A percentile compares a stretch with the other conserved stretches of the same genome.
These are phyloP conservation scores for Cardiospermum halicacabum DNA, from an alignment of 345 rosid species.

Conservation along the genomic window DNA sequence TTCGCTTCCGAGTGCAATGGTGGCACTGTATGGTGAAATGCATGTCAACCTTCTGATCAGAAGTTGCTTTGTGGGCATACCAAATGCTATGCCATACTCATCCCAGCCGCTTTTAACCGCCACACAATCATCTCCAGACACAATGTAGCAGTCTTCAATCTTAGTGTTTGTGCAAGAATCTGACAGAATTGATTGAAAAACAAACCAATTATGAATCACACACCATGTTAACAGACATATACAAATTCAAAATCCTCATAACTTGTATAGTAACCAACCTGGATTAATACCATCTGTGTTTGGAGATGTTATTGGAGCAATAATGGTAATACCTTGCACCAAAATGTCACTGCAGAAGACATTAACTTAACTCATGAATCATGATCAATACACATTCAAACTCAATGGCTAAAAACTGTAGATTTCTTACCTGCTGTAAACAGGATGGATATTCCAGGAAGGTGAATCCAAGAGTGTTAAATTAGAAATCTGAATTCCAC, in stretches of 20 bases:
- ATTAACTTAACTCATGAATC: too few relatives aligned
- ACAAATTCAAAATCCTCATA: background rate
- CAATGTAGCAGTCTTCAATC: constrained; percentile 83
- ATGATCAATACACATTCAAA: too few relatives aligned
- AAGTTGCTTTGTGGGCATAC: constrained; percentile 67
- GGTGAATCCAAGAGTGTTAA: constrained; percentile 83
- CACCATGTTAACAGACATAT: background rate
- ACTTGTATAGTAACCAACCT: constrained; percentile 32
- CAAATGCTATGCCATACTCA: constrained; percentile 64
- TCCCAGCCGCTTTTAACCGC: constrained; percentile 94
- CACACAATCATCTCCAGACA: constrained; percentile 91
- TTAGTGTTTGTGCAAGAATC: constrained; percentile 88
- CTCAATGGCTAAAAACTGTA: too few relatives aligned
- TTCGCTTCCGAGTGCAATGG: constrained; percentile 73
- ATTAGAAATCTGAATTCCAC: constrained; percentile 67
- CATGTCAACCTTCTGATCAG: constrained; percentile 61
- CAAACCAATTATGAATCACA: constrained; percentile 4
- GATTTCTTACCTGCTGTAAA: constrained; percentile 76
- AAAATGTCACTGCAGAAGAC: constrained; percentile 48
- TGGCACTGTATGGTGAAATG: constrained; percentile 71
- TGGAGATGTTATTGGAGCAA: constrained; percentile 82
- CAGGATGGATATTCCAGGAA: constrained; percentile 90
- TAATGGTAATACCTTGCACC: constrained; percentile 73
- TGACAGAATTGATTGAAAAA: constrained; percentile 22
- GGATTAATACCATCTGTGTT: constrained; percentile 96